These are phyloP conservation scores for Neonothopanus nambi DNA, from an alignment of 1,284 basidiomycete species.

Conservation along the genomic window DNA sequence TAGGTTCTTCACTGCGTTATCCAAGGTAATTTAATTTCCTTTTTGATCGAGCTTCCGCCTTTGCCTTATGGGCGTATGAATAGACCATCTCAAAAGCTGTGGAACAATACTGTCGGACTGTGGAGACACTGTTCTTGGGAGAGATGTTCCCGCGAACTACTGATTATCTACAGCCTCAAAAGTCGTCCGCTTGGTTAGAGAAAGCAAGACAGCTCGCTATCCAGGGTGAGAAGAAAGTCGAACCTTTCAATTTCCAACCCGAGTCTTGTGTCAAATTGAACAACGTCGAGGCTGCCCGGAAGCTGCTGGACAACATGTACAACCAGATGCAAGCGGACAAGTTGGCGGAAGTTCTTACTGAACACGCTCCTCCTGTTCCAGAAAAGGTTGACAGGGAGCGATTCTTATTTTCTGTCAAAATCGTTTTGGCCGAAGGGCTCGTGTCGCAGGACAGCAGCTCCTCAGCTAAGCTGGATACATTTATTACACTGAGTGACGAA, in stretches of 20 bases:
- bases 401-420: slow-evolving; percentile 93
- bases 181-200: slow-evolving; percentile 93
- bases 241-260: slow-evolving; percentile 92
- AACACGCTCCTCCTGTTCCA: slow-evolving; percentile 66
- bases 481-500: slow-evolving; percentile 93
- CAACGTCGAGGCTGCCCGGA: slow-evolving; percentile 92
- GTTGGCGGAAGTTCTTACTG: slow-evolving; percentile 67
- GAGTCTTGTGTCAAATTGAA: slow-evolving; percentile 97
- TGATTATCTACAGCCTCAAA: slow-evolving; percentile 76
- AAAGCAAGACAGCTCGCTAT: slow-evolving; percentile 83
- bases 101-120: slow-evolving; percentile 86
- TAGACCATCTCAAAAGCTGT: slow-evolving; percentile 91
- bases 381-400: slow-evolving; percentile 62
- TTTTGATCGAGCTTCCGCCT: neutral
- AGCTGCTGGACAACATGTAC: slow-evolving; percentile 92
- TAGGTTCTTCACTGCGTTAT: slow-evolving; percentile 83
- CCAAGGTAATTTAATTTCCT: slow-evolving; percentile 60
- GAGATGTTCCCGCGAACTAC: slow-evolving; percentile 91
- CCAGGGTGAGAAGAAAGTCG: slow-evolving; percentile 85
- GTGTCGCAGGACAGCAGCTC: slow-evolving; percentile 72
- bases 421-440: slow-evolving; percentile 86
- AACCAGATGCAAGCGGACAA: slow-evolving; percentile 90
- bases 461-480: slow-evolving; percentile 80
- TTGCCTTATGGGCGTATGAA: slow-evolving; percentile 3
- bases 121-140: slow-evolving; percentile 88